Percentiles rank a stretch among this genome's conserved stretches.
phyloP scores from a whole-genome alignment of 805 yeast genomes.

The Wickerhamiella occidentalis region DNA sequence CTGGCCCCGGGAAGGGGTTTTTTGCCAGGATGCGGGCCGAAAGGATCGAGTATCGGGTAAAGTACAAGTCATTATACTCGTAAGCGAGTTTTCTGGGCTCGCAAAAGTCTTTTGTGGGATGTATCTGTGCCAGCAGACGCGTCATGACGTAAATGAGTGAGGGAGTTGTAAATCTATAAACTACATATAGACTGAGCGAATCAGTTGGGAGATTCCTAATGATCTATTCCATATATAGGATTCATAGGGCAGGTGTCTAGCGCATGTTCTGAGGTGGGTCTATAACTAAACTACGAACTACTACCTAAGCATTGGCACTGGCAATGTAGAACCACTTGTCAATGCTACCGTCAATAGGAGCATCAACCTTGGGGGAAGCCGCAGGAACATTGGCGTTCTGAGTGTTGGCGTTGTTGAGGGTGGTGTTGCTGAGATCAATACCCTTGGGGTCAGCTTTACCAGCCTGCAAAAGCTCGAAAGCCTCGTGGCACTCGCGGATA shows the following conservation, averaged over 20 bases:
- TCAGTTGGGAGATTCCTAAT: neutral
- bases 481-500: conserved; percentile 66
- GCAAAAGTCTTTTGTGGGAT: neutral
- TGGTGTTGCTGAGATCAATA: conserved; percentile 64
- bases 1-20: neutral
- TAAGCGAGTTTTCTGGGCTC: neutral
- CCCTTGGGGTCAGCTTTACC: conserved; percentile 57
- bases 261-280: too few species aligned
- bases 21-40: neutral
- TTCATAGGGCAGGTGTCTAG: too few species aligned
- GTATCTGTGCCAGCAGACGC: neutral
- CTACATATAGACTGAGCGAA: too few species aligned
- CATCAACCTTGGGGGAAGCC: conserved; percentile 64
- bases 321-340: conserved; percentile 98
- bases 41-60: neutral
- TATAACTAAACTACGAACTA: too few species aligned
- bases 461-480: conserved; percentile 66
- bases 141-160: neutral
- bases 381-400: conserved; percentile 41
- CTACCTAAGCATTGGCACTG: conserved; percentile 28
- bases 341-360: conserved; percentile 89
- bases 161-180: too few species aligned
- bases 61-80: conserved; percentile 3
- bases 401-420: conserved; percentile 37
- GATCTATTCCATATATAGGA: too few species aligned